These are phyloP conservation scores for Lactarius vividus DNA, from an alignment of 768 basidiomycete genomes.

Conservation along the genomic window DNA sequence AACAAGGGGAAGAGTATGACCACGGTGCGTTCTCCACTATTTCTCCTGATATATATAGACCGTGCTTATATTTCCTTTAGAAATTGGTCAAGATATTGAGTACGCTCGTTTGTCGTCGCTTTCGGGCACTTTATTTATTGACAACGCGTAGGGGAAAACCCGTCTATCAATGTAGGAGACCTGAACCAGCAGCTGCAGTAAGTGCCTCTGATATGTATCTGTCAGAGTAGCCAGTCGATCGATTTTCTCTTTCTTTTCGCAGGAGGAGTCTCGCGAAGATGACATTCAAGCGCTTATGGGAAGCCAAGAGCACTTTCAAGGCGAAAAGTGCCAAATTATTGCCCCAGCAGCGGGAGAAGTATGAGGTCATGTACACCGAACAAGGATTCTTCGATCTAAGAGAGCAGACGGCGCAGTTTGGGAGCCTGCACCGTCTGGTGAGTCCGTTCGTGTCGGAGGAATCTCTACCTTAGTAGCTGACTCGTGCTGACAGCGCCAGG, in stretches of 20 bases:
- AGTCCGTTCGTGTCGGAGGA: not conserved
- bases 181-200: conserved; percentile 13
- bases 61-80: not conserved
- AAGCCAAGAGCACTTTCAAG: not conserved
- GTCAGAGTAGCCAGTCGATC: not conserved
- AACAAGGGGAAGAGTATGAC: conserved; percentile 21
- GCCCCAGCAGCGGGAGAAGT: not conserved
- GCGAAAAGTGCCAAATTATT: not conserved
- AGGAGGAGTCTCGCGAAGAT: not conserved
- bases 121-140: not conserved
- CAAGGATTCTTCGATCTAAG: not conserved
- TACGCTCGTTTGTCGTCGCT: not conserved
- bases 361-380: not conserved
- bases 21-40: conserved; percentile 2
- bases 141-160: not conserved
- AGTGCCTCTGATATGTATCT: not conserved
- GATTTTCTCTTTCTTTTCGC: not conserved
- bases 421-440: conserved; percentile 8
- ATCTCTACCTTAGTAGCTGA: not conserved
- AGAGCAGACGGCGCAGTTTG: conserved; percentile 5
- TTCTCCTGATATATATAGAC: not conserved
- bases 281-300: conserved; percentile 5
- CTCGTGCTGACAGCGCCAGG: not conserved
- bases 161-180: conserved; percentile 9
- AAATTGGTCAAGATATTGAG: conserved; percentile 14